These are phyloP conservation scores for Rhodofomes roseus DNA, from an alignment of 1,284 basidiomycete species.

Conservation along the genomic window DNA sequence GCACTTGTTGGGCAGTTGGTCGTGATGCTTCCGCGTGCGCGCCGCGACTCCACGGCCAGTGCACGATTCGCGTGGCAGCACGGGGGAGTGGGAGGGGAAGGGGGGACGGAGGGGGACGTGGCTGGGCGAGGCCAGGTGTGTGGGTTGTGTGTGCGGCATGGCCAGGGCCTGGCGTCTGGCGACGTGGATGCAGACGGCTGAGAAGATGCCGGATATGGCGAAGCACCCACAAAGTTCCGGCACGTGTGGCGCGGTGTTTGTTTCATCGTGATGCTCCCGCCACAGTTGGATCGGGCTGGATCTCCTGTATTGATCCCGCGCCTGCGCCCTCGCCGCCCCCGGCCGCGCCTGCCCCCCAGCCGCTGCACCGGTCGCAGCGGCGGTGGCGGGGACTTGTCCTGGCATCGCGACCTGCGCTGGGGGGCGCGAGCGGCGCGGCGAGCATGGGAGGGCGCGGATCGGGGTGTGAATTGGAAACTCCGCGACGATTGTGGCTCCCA, in stretches of 20 bases:
- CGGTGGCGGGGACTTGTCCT: neutral
- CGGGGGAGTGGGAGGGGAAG: neutral
- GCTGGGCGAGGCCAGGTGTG: neutral
- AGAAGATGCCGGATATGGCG: constrained; percentile 1
- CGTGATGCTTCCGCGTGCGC: neutral
- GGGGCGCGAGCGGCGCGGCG: constrained; percentile 11
- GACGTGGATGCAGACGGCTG: neutral
- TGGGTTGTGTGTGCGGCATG: constrained; percentile 2
- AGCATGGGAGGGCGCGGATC: constrained; percentile 18
- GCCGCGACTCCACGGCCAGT: neutral
- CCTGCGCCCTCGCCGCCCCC: neutral
- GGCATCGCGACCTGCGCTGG: neutral
- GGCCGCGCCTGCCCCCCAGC: neutral
- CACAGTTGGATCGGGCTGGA: constrained; percentile 2
- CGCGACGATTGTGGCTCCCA: constrained; percentile 21
- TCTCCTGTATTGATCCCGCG: constrained; percentile 2
- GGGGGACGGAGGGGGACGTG: neutral
- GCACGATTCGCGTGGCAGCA: neutral
- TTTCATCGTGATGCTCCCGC: constrained; percentile 8
- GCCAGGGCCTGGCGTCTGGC: neutral
- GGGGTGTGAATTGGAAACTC: constrained; percentile 18
- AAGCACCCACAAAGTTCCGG: constrained; percentile 8
- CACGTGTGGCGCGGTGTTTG: constrained; percentile 4
- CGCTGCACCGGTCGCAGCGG: neutral
- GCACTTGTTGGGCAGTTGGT: neutral